phyloP scores from a whole-genome alignment of 192 early-diverging fungal species.

The Rhizoclosmatium globosum region DNA sequence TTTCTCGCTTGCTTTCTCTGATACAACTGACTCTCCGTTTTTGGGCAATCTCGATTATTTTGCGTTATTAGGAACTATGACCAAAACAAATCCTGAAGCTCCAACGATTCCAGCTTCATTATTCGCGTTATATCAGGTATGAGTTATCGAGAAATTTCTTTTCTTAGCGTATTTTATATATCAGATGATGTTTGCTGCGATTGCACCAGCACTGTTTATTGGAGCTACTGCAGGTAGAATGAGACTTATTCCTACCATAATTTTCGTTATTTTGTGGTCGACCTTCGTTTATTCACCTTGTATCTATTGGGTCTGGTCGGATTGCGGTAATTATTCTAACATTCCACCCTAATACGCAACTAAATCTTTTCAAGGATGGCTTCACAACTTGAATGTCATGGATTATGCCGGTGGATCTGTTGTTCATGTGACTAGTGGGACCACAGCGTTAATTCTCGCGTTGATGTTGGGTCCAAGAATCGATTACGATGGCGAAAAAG shows the following conservation, averaged over 20 bases:
- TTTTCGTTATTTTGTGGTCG: constrained; percentile 93
- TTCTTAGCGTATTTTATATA: constrained; percentile 67
- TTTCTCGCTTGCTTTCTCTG: constrained; percentile 86
- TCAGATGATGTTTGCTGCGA: constrained; percentile 87
- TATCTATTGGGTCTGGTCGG: constrained; percentile 1
- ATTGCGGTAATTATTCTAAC: constrained; percentile 6
- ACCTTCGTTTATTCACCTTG: constrained; percentile 65
- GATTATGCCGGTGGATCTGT: constrained; percentile 36
- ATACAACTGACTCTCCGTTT: constrained; percentile 52
- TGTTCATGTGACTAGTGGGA: constrained; percentile 16
- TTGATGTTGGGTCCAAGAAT: constrained; percentile 41
- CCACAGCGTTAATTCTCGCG: constrained; percentile 70
- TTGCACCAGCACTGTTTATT: constrained; percentile 90
- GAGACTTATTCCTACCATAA: constrained; percentile 82
- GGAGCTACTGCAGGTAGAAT: constrained; percentile 90
- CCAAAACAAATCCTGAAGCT: constrained; percentile 57
- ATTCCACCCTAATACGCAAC: background rate
- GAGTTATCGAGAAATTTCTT: constrained; percentile 65
- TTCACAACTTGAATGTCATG: constrained; percentile 25
- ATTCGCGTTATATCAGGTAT: constrained; percentile 73
- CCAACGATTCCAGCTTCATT: constrained; percentile 70
- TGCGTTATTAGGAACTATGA: constrained; percentile 59
- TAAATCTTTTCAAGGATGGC: constrained; percentile 27
- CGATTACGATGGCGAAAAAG: constrained; percentile 12
- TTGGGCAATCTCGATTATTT: constrained; percentile 80